Conservation (phyloP, 2,329 filamentous ascomycete species). For the Hymenoscyphus repandus region DNA sequence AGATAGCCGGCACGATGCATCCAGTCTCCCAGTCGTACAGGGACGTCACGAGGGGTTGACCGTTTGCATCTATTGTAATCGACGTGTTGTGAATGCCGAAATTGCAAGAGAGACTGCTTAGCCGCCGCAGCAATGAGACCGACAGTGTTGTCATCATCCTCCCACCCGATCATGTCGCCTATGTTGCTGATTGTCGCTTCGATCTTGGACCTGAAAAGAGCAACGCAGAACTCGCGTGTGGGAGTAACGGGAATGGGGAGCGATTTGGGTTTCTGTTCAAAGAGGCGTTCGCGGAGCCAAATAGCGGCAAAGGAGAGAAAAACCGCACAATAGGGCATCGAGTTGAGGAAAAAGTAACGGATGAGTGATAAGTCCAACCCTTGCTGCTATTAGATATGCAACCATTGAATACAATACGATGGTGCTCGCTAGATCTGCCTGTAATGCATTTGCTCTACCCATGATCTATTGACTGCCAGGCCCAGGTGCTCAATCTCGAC, state of each 20-base stretch:
- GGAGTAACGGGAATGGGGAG: slow-evolving; percentile 24
- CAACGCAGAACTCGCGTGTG: slow-evolving; percentile 22
- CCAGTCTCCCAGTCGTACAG: slow-evolving; percentile 30
- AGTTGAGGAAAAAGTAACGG: too few species aligned
- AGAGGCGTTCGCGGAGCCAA: slow-evolving; percentile 24
- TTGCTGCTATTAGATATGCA: too few species aligned
- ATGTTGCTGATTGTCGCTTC: slow-evolving; percentile 24
- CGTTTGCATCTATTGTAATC: slow-evolving; percentile 17
- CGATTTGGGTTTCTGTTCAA: slow-evolving; percentile 22
- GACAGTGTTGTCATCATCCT: slow-evolving; percentile 16
- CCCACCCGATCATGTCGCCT: slow-evolving; percentile 26
- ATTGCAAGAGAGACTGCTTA: slow-evolving; percentile 26
- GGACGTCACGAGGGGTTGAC: slow-evolving; percentile 24
- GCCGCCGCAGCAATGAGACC: slow-evolving; percentile 14
- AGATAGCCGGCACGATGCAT: slow-evolving; percentile 29
- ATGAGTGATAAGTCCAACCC: too few species aligned
- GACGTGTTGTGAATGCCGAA: slow-evolving; percentile 32
- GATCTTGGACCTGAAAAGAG: slow-evolving; percentile 27
- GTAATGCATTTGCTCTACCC: too few species aligned
- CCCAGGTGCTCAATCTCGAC: too few species aligned
- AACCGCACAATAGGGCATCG: too few species aligned
- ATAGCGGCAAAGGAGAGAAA: too few species aligned
- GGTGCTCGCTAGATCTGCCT: too few species aligned
- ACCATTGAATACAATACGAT: too few species aligned
- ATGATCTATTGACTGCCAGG: too few species aligned